Evolutionary conservation across 257 asterid genomes (phyloP), one percentile per base, ranked within the genome.

Genomic region (Solanum microdontum): DNA sequence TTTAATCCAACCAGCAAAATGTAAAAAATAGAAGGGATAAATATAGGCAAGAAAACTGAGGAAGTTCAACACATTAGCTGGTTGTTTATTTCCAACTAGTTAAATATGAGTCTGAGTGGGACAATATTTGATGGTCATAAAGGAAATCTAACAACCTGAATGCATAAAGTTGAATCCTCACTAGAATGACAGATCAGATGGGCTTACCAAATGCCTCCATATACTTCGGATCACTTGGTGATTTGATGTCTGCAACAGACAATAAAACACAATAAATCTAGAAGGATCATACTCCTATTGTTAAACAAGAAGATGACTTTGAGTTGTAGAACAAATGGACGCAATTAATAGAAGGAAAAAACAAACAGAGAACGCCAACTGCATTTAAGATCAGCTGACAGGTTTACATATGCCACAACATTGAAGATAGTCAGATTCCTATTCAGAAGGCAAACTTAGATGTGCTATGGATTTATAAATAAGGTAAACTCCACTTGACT

Each of bases 171-270:
- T 80, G 66, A 43, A 28, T 26, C 64, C 15, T 79, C 66, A 43
- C 66, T 43, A 79, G 66, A 84, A 51, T 74, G 90, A 85, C 84
- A 85, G 68, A 69, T 83, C 48, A 40, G 48, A 55, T 83, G 70
- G 83, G 89, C 95, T 92, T 88, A 97, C 99, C 99, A 93, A 92
- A 94, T 90, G 98, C 99, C 92, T 97, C 99, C 94, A 92, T 91
- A 87, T 92, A 94, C 95, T 94, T 97, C 11, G 96, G 95, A 89
- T 95, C 99, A 75, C 94, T 89, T 39, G 96, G 94, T 87, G 98
- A 95, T 95, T 92, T 97, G 91, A 94, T 89, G 93, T 97, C 99
- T 97, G 98, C 89, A 90, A 87, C 87, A 83, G 84, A 82, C 62
- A 24, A 80, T 39, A 30, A 51, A 48, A 80, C 85, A 26, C 84